Percentiles rank a stretch among this genome's conserved stretches.
phyloP scores from a whole-genome alignment of 1,139 yeast species.

The Yamadazyma dendronema region DNA sequence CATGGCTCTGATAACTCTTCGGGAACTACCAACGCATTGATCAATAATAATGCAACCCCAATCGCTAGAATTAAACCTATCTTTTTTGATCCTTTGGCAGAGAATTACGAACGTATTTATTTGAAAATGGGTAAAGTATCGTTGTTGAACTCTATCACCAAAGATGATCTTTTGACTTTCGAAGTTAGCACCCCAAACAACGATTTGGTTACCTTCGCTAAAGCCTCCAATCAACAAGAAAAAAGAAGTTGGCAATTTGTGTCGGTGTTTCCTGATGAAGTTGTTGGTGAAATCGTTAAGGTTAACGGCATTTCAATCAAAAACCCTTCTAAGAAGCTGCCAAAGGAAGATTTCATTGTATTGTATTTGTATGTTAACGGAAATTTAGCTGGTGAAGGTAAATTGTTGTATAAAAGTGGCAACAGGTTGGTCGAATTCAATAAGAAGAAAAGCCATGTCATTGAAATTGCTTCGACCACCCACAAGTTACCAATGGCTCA shows the following conservation, averaged over 20 bases:
- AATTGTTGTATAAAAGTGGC: conserved; percentile 40
- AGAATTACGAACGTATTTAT: conserved; percentile 59
- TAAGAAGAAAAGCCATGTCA: conserved; percentile 32
- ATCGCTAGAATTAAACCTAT: conserved; percentile 63
- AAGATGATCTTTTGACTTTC: conserved; percentile 45
- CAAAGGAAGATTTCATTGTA: conserved; percentile 53
- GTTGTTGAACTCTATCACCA: conserved; percentile 29
- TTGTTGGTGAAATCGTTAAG: conserved; percentile 67
- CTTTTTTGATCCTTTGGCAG: conserved; percentile 62
- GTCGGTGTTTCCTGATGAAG: conserved; percentile 74
- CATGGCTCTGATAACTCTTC: conserved; percentile 31
- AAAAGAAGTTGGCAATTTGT: conserved; percentile 66
- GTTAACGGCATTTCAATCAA: conserved; percentile 56
- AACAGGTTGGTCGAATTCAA: conserved; percentile 42
- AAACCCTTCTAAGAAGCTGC: conserved; percentile 28
- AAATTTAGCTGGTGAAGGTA: conserved; percentile 56
- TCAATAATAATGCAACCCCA: conserved; percentile 47
- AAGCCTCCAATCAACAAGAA: conserved; percentile 64
- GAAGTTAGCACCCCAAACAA: conserved; percentile 50
- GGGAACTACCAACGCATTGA: conserved; percentile 10
- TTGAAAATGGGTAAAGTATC: conserved; percentile 53
- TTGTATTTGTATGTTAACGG: conserved; percentile 68
- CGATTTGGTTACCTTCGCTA: conserved; percentile 53
- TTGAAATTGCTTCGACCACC: conserved; percentile 35
- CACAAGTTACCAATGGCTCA: conserved; percentile 45